Evolutionary conservation across 305 asterid genomes (phyloP).

Genomic region (Fraxinus angustifolia): DNA sequence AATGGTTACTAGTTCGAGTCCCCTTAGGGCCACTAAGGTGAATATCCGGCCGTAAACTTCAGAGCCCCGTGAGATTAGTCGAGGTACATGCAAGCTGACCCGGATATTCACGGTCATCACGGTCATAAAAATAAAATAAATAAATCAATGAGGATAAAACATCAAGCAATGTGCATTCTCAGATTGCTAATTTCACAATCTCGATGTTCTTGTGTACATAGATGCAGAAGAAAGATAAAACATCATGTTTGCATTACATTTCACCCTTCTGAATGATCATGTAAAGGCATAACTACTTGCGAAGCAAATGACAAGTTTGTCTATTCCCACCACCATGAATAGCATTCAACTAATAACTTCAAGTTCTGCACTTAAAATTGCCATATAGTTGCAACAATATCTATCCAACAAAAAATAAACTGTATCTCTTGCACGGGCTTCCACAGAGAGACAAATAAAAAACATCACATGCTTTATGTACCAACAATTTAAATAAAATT

Average conservation of each 20-base stretch:
- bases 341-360: background rate
- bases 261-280: background rate
- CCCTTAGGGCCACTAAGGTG: too few species aligned
- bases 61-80: too few species aligned
- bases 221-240: slow-evolving; percentile 3
- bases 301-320: background rate
- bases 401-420: background rate
- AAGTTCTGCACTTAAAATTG: background rate
- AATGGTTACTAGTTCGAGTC: too few species aligned
- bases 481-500: background rate
- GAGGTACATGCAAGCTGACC: too few species aligned
- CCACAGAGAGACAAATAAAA: background rate
- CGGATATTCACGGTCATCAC: too few species aligned
- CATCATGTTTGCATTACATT: background rate
- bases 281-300: background rate
- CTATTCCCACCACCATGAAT: background rate
- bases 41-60: too few species aligned
- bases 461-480: background rate
- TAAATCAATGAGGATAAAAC: background rate
- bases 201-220: background rate
- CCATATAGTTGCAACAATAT: background rate
- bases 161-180: background rate
- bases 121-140: too few species aligned
- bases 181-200: background rate
- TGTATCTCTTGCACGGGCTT: background rate